phyloP scores from a whole-genome alignment of 306 rosid genomes.

The cucumber (Cucumis sativus) region DNA sequence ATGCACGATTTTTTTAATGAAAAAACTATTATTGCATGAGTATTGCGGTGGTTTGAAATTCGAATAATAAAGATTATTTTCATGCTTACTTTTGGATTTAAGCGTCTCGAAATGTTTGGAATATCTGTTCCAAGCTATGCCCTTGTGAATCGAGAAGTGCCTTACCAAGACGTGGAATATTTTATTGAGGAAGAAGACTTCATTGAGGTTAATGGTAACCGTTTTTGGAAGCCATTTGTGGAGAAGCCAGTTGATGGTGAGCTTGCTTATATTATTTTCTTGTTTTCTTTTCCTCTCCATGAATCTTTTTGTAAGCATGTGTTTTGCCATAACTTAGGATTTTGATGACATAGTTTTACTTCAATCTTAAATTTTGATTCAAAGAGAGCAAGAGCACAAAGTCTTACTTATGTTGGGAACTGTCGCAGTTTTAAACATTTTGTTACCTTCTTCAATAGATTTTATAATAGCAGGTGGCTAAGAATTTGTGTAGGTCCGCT shows the following conservation, averaged over 20 bases:
- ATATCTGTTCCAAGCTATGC: conserved; percentile 92
- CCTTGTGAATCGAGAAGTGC: conserved; percentile 75
- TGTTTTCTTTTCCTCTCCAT: conserved; percentile 9
- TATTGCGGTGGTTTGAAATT: background rate
- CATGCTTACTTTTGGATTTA: conserved; percentile 20
- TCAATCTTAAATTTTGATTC: background rate
- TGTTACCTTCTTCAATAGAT: background rate
- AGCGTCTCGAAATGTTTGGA: conserved; percentile 77
- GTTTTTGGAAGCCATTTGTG: conserved; percentile 95
- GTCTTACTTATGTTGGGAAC: background rate
- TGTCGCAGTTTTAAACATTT: background rate
- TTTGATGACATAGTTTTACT: background rate
- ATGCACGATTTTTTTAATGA: background rate
- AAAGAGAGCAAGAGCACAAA: background rate
- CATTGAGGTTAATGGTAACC: conserved; percentile 78
- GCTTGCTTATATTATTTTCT: conserved; percentile 19
- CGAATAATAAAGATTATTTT: conserved; percentile 14
- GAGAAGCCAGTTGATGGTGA: conserved; percentile 97
- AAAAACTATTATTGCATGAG: background rate
- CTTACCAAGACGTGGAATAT: conserved; percentile 65
- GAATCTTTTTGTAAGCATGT: background rate
- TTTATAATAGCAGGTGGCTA: background rate
- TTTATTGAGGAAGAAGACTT: conserved; percentile 94
- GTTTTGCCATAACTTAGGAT: background rate
- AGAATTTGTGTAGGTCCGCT: background rate